A percentile compares a stretch with the other conserved stretches of the same genome.
phyloP scores from a whole-genome alignment of 2,329 filamentous ascomycete species.

The Fusarium sp. region DNA sequence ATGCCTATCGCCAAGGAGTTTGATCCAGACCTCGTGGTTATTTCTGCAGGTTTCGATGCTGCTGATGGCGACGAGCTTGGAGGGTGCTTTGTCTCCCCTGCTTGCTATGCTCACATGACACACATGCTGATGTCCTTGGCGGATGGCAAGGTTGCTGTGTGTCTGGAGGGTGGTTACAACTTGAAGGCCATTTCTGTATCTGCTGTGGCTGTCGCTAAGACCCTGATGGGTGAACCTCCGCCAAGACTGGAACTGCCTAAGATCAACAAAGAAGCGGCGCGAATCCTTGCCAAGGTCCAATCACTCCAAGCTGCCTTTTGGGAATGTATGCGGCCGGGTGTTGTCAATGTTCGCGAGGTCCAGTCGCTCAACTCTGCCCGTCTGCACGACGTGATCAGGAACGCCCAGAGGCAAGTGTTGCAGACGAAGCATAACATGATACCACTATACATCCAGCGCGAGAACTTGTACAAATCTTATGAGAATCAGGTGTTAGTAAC shows the following conservation, averaged over 20 bases:
- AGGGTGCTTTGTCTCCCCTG: slow-evolving; percentile 89
- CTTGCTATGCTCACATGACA: slow-evolving; percentile 98
- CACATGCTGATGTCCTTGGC: slow-evolving; percentile 98
- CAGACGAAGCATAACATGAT: slow-evolving; percentile 82
- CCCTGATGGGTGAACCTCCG: slow-evolving; percentile 95
- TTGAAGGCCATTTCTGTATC: slow-evolving; percentile 92
- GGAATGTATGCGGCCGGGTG: slow-evolving; percentile 84
- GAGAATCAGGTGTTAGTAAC: slow-evolving; percentile 89
- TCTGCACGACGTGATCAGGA: slow-evolving; percentile 83
- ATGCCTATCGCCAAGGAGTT: slow-evolving; percentile 98
- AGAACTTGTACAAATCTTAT: slow-evolving; percentile 79
- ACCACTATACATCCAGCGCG: slow-evolving; percentile 81
- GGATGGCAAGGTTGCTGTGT: slow-evolving; percentile 88
- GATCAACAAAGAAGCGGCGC: slow-evolving; percentile 68
- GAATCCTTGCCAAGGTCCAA: slow-evolving; percentile 69
- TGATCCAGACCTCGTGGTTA: slow-evolving; percentile 91
- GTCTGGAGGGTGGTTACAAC: slow-evolving; percentile 96
- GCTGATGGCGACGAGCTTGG: slow-evolving; percentile 93
- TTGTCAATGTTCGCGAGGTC: slow-evolving; percentile 67
- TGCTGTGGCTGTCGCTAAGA: slow-evolving; percentile 89
- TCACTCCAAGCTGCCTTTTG: slow-evolving; percentile 78
- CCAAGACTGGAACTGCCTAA: slow-evolving; percentile 68
- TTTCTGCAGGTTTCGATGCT: slow-evolving; percentile 96
- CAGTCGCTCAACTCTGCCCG: slow-evolving; percentile 68
- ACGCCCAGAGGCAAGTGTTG: slow-evolving; percentile 78